Percentiles rank a stretch among this genome's conserved stretches.
phyloP scores from a whole-genome alignment of 1,284 basidiomycete species.

The Ustilago shanxiensis region DNA sequence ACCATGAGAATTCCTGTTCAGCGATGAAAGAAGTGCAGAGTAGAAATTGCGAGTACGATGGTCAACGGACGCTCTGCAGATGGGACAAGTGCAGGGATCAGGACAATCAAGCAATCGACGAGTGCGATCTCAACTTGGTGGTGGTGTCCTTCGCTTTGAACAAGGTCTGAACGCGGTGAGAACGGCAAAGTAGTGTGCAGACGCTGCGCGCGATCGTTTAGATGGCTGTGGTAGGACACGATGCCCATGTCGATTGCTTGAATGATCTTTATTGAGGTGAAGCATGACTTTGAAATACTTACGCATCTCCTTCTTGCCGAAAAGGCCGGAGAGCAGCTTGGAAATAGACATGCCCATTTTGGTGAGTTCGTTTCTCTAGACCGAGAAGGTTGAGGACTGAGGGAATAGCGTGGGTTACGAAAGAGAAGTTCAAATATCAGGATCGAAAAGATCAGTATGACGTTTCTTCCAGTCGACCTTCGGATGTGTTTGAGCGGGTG shows the following conservation, averaged over 20 bases:
- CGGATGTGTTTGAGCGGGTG: neutral
- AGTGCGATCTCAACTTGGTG: too few relatives aligned
- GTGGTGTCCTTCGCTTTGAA: too few relatives aligned
- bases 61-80: neutral
- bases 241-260: slow-evolving; percentile 7
- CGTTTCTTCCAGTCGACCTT: neutral
- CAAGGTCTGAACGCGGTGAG: too few relatives aligned
- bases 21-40: neutral
- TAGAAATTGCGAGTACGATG: neutral
- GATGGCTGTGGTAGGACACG: neutral
- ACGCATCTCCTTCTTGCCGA: slow-evolving; percentile 70
- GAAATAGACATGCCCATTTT: slow-evolving; percentile 69
- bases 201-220: too few relatives aligned
- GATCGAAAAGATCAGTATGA: slow-evolving; percentile 28
- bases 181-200: too few relatives aligned
- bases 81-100: too few relatives aligned
- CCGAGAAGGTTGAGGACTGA: slow-evolving; percentile 41
- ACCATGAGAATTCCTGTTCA: slow-evolving; percentile 75
- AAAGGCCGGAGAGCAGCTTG: slow-evolving; percentile 69
- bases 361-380: slow-evolving; percentile 34
- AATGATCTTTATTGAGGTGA: neutral
- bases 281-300: slow-evolving; percentile 30
- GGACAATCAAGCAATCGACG: slow-evolving; percentile 12
- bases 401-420: too few relatives aligned
- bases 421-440: neutral